Percentiles rank a stretch among this genome's conserved stretches.
phyloP scores from a whole-genome alignment of 2,329 filamentous ascomycete species.

The Calonectria naviculata region DNA sequence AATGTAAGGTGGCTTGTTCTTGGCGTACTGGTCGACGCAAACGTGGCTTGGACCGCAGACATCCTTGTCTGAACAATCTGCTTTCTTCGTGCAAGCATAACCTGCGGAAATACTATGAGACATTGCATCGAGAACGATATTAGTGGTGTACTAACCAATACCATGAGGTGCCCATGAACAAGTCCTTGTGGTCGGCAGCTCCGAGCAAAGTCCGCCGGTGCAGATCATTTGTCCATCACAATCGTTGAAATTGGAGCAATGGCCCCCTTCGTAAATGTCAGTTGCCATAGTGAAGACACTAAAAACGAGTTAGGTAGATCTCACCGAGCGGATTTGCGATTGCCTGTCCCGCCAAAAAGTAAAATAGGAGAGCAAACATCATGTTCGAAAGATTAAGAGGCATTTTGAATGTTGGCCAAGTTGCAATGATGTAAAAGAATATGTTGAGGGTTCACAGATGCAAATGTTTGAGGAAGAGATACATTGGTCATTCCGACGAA shows the following conservation, averaged over 20 bases:
- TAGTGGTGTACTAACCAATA: background rate
- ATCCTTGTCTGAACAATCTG: background rate
- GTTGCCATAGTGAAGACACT: background rate
- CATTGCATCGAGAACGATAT: background rate
- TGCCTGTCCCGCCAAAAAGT: background rate
- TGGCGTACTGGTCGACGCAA: constrained; percentile 1
- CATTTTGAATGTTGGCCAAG: background rate
- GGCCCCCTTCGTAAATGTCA: background rate
- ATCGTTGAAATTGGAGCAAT: background rate
- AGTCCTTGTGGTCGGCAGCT: constrained; percentile 1
- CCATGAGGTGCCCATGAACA: constrained; percentile 11
- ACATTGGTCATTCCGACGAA: background rate
- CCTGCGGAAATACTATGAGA: background rate
- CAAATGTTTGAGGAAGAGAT: too few species aligned
- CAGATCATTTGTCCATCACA: constrained; percentile 6
- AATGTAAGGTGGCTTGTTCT: constrained; percentile 4
- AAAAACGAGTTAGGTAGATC: background rate
- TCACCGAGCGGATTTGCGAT: constrained; percentile 2
- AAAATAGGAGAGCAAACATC: background rate
- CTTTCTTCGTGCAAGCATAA: background rate
- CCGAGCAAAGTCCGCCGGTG: background rate
- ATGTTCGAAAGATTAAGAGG: background rate
- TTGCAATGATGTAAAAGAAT: background rate
- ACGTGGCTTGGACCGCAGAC: background rate
- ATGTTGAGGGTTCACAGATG: too few species aligned